Evolutionary conservation across 495 filamentous ascomycete species (phyloP), one percentile per base, ranked within the genome.

Genomic region (Talaromyces borbonicus): DNA sequence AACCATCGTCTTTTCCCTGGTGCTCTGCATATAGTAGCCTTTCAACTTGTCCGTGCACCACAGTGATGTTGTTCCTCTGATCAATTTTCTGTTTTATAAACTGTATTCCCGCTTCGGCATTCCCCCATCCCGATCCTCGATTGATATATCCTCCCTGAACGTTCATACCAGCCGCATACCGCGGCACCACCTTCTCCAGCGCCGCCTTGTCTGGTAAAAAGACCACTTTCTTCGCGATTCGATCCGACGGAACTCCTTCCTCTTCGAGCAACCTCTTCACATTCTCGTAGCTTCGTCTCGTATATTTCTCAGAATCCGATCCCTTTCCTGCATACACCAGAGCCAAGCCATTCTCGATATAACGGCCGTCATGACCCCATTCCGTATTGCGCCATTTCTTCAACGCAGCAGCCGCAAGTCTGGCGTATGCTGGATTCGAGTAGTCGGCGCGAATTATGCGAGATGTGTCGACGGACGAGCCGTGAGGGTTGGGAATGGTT

Each of bases 371-470:
- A 1, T 66, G 71, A 39, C 84, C 85, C 48, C 72, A 72, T 42
- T 68, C 70, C 26, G 73, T 70, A 36, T 68, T 71, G 12, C 87
- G 77, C 90, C 90, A 97, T 56, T 69, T 65, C 15, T 61, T 54
- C 42, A 84, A 83, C 4, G 87, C 89, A 5, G 71, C 60, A 1
- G 74, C 65, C 5, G 78, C 84, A 36, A 96, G 79, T 7, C 66
- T 59, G 8, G 84, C 72, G 59, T 96, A 95, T 2, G 73, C 75
- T 2, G 75, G 64, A 57, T 86, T 74, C 2, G 79, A 72, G 59
- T 95, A 95, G 67, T 95, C 89, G 29, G 87, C 68, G 20, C 90
- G 75, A 48, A 96, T 72, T 54, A 90, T 85, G 41, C 85, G 81
- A 15, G 83, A 86, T 31, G 72, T 75, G 67, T 90, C 87, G 53